A percentile compares a stretch with the other conserved stretches of the same genome.
These are phyloP conservation scores for Lineolata rhizophorae DNA, from an alignment of 495 filamentous ascomycete genomes.

Conservation along the genomic window DNA sequence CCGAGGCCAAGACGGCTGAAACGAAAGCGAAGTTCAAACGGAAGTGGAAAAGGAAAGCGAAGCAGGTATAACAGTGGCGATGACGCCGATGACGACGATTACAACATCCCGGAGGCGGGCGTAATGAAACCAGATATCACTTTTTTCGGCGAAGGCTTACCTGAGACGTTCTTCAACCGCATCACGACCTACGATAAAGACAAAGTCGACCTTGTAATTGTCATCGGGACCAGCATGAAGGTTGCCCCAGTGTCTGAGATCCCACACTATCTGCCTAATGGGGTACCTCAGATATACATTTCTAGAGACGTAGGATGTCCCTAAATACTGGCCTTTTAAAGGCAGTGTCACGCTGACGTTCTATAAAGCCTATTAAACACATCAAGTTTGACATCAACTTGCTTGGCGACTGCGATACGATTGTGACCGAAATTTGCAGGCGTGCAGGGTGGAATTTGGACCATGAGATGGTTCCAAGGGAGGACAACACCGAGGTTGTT, in stretches of 20 bases:
- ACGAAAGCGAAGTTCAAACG: conserved; percentile 19
- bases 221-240: conserved; percentile 78
- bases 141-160: conserved; percentile 70
- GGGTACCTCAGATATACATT: conserved; percentile 72
- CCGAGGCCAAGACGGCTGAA: conserved; percentile 29
- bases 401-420: conserved; percentile 77
- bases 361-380: conserved; percentile 47
- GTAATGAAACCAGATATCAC: conserved; percentile 99
- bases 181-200: conserved; percentile 33
- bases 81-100: conserved; percentile 50
- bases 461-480: conserved; percentile 60
- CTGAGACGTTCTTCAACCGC: conserved; percentile 41
- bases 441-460: conserved; percentile 67
- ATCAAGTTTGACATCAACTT: conserved; percentile 91
- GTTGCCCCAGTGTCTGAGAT: conserved; percentile 81
- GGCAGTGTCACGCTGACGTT: too few relatives aligned
- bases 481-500: conserved; percentile 5
- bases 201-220: conserved; percentile 61
- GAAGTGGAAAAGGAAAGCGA: conserved; percentile 12
- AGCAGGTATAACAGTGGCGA: conserved; percentile 48
- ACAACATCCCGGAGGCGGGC: conserved; percentile 46
- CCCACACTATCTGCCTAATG: conserved; percentile 35
- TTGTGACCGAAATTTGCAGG: conserved; percentile 74
- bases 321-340: too few relatives aligned
- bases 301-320: conserved; percentile 48